Conservation (phyloP, 345 rosid genomes). For the Atalantia buxifolia region DNA sequence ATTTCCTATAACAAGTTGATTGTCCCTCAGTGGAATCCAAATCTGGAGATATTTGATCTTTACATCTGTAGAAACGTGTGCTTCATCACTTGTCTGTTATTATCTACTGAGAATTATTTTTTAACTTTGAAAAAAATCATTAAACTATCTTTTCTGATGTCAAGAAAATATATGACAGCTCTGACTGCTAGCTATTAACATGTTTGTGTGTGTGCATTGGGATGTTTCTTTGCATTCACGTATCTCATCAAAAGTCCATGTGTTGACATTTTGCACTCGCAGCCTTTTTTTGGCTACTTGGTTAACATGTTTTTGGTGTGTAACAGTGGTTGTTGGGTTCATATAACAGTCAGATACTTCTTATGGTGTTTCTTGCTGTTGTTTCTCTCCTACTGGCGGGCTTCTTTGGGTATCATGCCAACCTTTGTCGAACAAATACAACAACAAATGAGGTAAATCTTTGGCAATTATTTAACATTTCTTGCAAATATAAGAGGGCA, state of each 20-base stretch:
- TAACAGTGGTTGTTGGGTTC: slow-evolving; percentile 86
- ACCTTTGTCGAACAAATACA: slow-evolving; percentile 76
- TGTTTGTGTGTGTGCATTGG: not conserved
- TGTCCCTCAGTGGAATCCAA: not conserved
- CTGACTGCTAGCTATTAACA: not conserved
- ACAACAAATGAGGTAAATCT: slow-evolving; percentile 80
- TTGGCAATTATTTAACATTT: not conserved
- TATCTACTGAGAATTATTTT: not conserved
- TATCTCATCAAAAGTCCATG: not conserved
- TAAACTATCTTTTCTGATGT: not conserved
- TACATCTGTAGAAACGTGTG: not conserved
- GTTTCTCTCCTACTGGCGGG: slow-evolving; percentile 81
- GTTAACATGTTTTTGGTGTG: slow-evolving; percentile 12
- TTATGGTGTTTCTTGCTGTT: slow-evolving; percentile 76
- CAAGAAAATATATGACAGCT: not conserved
- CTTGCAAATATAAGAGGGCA: not conserved
- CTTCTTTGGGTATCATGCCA: slow-evolving; percentile 76
- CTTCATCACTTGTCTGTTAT: not conserved
- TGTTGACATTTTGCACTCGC: not conserved
- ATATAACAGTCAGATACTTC: slow-evolving; percentile 80
- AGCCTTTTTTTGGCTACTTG: not conserved
- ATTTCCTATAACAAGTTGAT: not conserved
- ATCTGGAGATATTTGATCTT: not conserved
- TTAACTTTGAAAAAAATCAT: not conserved
- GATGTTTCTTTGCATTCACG: not conserved